phyloP scores from a whole-genome alignment of 768 basidiomycete species.

The Mycena rebaudengoi region DNA sequence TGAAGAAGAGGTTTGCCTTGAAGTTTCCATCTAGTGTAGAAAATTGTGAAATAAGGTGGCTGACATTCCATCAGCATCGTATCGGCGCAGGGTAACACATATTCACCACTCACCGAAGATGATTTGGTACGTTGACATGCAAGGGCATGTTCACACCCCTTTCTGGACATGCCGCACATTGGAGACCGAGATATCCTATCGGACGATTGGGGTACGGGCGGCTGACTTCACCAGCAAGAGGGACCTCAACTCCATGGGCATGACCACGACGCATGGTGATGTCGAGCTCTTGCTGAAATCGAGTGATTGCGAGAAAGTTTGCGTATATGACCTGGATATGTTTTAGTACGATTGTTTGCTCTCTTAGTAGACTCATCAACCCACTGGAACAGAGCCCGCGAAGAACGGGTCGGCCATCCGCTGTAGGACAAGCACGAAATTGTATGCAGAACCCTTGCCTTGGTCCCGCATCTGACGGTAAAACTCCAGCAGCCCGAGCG shows the following conservation, averaged over 20 bases:
- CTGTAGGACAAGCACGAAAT: too few relatives aligned
- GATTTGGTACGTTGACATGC: neutral
- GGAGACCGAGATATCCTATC: neutral
- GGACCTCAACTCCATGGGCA: neutral
- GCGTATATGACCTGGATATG: neutral
- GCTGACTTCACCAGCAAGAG: neutral
- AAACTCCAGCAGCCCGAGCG: neutral
- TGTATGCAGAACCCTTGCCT: conserved; percentile 3
- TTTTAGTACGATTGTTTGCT: neutral
- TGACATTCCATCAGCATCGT: neutral
- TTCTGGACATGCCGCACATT: neutral
- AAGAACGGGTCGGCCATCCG: too few relatives aligned
- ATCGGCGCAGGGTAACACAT: neutral
- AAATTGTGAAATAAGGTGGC: neutral
- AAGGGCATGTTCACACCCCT: neutral
- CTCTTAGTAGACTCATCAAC: neutral
- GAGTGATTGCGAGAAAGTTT: conserved; percentile 5
- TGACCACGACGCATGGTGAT: neutral
- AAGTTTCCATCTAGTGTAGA: too few relatives aligned
- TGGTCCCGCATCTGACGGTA: neutral
- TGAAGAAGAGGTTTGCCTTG: neutral
- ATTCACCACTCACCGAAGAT: neutral
- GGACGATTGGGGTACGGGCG: neutral
- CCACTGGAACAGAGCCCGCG: neutral
- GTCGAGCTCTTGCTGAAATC: neutral